Evolutionary conservation across 257 asterid species (phyloP).

Genomic region (Jasminum sambac): DNA sequence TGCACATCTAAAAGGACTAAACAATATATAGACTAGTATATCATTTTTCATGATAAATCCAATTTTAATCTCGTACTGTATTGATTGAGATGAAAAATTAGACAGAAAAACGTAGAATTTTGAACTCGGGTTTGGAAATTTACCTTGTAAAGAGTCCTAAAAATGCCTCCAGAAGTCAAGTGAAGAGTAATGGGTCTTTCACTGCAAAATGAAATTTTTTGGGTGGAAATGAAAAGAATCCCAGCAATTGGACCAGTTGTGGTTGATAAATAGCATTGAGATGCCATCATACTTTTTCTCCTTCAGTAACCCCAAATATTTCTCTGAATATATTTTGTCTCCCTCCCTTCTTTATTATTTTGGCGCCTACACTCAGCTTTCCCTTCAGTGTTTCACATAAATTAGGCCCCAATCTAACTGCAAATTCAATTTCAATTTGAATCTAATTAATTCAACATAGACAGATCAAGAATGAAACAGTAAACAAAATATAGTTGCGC

Average conservation of each 20-base stretch:
- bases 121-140: neutral
- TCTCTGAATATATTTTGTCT: constrained; percentile 64
- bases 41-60: too few species aligned
- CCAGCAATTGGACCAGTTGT: constrained; percentile 95
- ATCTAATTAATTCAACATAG: neutral
- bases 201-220: constrained; percentile 68
- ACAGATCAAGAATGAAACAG: neutral
- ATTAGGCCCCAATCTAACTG: constrained; percentile 68
- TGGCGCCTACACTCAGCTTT: constrained; percentile 75
- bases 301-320: constrained; percentile 53
- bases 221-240: constrained; percentile 66
- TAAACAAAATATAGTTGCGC: neutral
- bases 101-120: neutral
- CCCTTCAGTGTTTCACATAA: constrained; percentile 82
- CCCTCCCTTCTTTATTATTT: constrained; percentile 73
- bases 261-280: constrained; percentile 83
- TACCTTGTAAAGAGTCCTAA: constrained; percentile 77
- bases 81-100: too few species aligned
- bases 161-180: constrained; percentile 40
- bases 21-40: too few species aligned
- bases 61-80: too few species aligned
- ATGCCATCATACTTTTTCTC: constrained; percentile 68
- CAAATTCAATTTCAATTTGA: neutral
- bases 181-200: constrained; percentile 65
- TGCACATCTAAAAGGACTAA: too few species aligned